phyloP scores from a whole-genome alignment of 2,329 filamentous ascomycete genomes.

The Fonsecaea nubica region DNA sequence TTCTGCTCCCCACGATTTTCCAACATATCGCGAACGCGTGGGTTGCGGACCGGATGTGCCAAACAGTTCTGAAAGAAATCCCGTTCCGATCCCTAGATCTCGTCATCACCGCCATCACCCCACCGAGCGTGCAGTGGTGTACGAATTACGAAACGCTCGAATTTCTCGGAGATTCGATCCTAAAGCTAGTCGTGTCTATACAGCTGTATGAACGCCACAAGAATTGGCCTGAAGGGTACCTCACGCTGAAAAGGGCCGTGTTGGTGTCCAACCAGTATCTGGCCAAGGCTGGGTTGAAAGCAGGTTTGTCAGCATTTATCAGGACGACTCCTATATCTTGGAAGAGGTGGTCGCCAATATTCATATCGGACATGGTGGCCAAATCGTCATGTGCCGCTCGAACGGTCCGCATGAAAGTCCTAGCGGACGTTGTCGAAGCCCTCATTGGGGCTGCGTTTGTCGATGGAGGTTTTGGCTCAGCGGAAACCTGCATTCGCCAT shows the following conservation, averaged over 20 bases:
- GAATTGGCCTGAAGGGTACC: neutral
- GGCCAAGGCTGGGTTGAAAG: neutral
- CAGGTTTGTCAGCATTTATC: neutral
- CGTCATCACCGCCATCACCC: neutral
- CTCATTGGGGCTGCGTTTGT: neutral
- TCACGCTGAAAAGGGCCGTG: neutral
- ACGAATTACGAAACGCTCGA: neutral
- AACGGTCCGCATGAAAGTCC: slow-evolving; percentile 1
- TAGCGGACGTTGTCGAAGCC: neutral
- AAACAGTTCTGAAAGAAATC: slow-evolving; percentile 1
- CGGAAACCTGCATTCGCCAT: neutral
- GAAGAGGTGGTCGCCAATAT: neutral
- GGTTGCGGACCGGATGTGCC: neutral
- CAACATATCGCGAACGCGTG: neutral
- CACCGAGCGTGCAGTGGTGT: neutral
- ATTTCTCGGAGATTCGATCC: neutral
- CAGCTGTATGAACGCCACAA: neutral
- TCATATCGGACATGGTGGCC: neutral
- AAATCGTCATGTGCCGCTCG: neutral
- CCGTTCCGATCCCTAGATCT: neutral
- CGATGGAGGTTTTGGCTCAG: neutral
- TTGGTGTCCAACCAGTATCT: neutral
- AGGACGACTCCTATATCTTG: neutral
- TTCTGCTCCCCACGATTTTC: neutral
- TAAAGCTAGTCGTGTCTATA: neutral